Percentiles rank a stretch among this genome's conserved stretches.
These are phyloP conservation scores for Ruellia speciosa DNA, from an alignment of 305 asterid genomes.

Conservation along the genomic window DNA sequence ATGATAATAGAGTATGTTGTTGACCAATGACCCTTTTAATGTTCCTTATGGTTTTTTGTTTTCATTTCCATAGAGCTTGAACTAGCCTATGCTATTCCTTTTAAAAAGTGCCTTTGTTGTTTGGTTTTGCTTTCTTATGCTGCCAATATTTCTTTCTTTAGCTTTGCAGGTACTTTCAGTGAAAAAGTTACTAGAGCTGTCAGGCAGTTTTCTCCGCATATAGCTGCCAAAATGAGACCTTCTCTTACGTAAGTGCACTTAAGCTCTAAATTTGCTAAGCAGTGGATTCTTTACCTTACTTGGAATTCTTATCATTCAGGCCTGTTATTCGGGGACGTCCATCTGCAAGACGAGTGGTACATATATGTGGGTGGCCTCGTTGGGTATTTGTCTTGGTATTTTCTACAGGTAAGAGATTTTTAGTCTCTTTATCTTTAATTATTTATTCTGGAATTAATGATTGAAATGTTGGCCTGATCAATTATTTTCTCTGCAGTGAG, in stretches of 20 bases:
- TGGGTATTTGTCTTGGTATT: constrained; percentile 70
- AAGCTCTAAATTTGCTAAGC: constrained; percentile 9
- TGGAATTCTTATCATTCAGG: constrained; percentile 33
- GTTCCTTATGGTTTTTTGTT: neutral
- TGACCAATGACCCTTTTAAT: neutral
- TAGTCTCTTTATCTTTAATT: constrained; percentile 1
- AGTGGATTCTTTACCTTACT: constrained; percentile 20
- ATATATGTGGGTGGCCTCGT: constrained; percentile 89
- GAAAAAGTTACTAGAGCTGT: constrained; percentile 87
- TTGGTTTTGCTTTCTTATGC: constrained; percentile 20
- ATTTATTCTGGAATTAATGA: constrained; percentile 3
- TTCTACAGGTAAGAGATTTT: constrained; percentile 39
- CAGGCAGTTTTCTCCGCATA: constrained; percentile 87
- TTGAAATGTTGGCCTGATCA: neutral
- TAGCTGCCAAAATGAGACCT: constrained; percentile 99
- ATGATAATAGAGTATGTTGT: neutral
- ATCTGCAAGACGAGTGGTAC: constrained; percentile 68
- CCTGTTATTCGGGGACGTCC: constrained; percentile 98
- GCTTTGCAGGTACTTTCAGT: constrained; percentile 91
- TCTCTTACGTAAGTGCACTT: constrained; percentile 58
- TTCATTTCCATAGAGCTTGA: neutral
- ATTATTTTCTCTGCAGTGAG: constrained; percentile 43
- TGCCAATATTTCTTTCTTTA: constrained; percentile 33
- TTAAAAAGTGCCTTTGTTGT: neutral
- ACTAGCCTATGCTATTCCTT: neutral